These are phyloP conservation scores for Kwoniella pini DNA, from an alignment of 768 basidiomycete genomes.

Conservation along the genomic window DNA sequence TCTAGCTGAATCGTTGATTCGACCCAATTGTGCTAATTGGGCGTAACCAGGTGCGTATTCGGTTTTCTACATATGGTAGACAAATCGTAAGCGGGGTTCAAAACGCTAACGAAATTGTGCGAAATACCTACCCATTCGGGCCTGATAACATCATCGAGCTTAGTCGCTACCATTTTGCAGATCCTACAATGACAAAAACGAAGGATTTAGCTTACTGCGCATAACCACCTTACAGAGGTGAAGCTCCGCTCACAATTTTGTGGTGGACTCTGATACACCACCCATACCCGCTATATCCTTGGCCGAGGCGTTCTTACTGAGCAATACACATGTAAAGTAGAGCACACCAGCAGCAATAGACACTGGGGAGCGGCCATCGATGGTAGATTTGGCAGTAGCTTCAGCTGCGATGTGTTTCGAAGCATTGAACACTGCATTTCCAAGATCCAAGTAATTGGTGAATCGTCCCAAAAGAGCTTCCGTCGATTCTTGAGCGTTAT, in stretches of 20 bases:
- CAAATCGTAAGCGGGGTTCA: too few species aligned
- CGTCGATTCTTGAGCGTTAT: conserved; percentile 28
- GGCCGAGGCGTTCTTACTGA: conserved; percentile 72
- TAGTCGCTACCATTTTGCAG: conserved; percentile 38
- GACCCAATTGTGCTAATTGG: conserved; percentile 25
- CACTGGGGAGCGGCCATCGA: conserved; percentile 90
- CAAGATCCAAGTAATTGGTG: conserved; percentile 48
- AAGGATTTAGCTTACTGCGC: too few species aligned
- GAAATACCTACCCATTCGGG: conserved; percentile 51
- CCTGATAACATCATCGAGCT: conserved; percentile 44
- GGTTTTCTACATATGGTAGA: too few species aligned
- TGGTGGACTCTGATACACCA: conserved; percentile 93
- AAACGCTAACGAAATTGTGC: too few species aligned
- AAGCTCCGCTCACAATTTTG: conserved; percentile 62
- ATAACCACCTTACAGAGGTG: neutral
- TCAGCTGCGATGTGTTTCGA: conserved; percentile 52
- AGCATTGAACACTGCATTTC: conserved; percentile 45
- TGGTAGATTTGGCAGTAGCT: conserved; percentile 54
- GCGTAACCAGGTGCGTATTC: conserved; percentile 34
- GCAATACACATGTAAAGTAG: conserved; percentile 82
- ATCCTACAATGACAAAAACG: conserved; percentile 24
- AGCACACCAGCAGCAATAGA: conserved; percentile 99
- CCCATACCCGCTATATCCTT: conserved; percentile 88
- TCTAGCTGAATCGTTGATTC: conserved; percentile 18
- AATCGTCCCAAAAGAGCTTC: conserved; percentile 44